These are phyloP conservation scores for Candida patagonica DNA, from an alignment of 805 yeast species.

Conservation along the genomic window DNA sequence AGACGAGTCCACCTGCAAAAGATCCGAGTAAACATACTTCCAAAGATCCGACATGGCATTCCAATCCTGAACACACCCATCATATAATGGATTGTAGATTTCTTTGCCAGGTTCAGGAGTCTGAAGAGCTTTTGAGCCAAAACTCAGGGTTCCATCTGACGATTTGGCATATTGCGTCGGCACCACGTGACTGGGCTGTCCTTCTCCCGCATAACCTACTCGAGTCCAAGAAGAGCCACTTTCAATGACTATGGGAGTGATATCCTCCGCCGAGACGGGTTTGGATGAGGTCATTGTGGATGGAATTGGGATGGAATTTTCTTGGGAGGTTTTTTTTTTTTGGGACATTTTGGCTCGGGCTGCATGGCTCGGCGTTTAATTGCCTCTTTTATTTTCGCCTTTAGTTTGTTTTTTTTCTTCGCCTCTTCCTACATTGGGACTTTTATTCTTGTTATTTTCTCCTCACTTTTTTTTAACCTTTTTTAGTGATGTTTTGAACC, in stretches of 20 bases:
- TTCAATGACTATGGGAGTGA: slow-evolving; percentile 81
- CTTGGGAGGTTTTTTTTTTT: neutral
- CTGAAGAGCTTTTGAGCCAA: slow-evolving; percentile 37
- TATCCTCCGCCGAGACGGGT: slow-evolving; percentile 48
- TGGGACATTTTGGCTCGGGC: neutral
- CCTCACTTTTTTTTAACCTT: too few relatives aligned
- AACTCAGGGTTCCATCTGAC: slow-evolving; percentile 18
- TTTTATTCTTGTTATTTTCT: too few relatives aligned
- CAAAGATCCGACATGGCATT: slow-evolving; percentile 60
- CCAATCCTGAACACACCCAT: slow-evolving; percentile 42
- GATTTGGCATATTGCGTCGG: slow-evolving; percentile 54
- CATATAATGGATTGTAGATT: slow-evolving; percentile 26
- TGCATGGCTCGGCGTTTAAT: neutral
- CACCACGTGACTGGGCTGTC: slow-evolving; percentile 62
- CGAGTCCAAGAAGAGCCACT: slow-evolving; percentile 80
- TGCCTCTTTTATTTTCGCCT: too few relatives aligned
- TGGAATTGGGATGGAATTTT: too few relatives aligned
- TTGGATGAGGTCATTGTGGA: slow-evolving; percentile 12
- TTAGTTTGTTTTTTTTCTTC: too few relatives aligned
- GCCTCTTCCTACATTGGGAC: too few relatives aligned
- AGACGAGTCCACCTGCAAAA: slow-evolving; percentile 40
- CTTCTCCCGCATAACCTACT: slow-evolving; percentile 88
- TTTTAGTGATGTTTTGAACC: too few relatives aligned
- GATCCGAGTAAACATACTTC: slow-evolving; percentile 48
- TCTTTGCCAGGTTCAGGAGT: slow-evolving; percentile 27